Conservation (phyloP, 73 alveolate genomes). For the Paramecium primaurelia region DNA sequence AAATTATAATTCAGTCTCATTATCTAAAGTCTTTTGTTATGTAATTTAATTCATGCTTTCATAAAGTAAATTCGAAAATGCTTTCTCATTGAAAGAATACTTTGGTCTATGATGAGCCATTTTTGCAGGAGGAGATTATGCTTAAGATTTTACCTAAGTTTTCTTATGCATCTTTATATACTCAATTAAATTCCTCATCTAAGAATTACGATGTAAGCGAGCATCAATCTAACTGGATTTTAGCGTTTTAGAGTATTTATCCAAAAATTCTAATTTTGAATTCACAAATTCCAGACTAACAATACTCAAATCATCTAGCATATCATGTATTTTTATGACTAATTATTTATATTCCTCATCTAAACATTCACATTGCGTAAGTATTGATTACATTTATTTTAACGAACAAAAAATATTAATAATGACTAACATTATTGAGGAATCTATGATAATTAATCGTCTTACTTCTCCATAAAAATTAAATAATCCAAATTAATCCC, state of each 20-base stretch:
- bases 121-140: background rate
- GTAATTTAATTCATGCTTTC: background rate
- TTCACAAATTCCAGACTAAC: slow-evolving; percentile 24
- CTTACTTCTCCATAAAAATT: background rate
- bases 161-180: slow-evolving; percentile 7
- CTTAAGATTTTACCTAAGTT: background rate
- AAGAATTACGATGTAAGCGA: background rate
- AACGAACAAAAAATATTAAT: slow-evolving; percentile 32
- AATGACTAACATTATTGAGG: slow-evolving; percentile 27
- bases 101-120: slow-evolving; percentile 1
- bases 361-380: background rate
- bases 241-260: background rate
- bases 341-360: background rate
- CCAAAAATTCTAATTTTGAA: background rate
- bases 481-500: background rate
- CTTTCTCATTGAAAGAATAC: slow-evolving; percentile 2
- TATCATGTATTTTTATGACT: background rate
- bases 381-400: slow-evolving; percentile 9
- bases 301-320: background rate
- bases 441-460: background rate
- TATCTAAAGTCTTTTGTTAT: background rate
- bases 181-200: slow-evolving; percentile 2
- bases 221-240: background rate
- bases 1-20: background rate
- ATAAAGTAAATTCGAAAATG: background rate